Base-by-base conservation (phyloP, 257 asterid genomes). In the Solanum ossicruentum region DNA sequence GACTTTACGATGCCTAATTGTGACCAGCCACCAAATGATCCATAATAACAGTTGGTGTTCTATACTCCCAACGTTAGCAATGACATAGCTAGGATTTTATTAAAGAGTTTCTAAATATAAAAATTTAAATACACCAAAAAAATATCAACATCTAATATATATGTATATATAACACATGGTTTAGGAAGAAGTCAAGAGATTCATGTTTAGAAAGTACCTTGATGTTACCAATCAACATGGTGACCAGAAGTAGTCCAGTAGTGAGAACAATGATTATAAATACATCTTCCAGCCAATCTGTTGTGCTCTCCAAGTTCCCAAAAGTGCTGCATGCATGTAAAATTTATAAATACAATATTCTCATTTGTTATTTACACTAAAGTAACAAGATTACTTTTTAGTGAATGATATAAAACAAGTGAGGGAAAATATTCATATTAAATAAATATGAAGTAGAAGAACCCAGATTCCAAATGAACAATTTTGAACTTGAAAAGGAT, bases 141-240 rank as follows among this genome's bases (percentile, higher is more conserved):
- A 0, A 17, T 32, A 28, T 32, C 3, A 28, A 26, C 0, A 26
- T 10, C 61, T 56, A 8, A 54, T 54, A 21, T 10, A 57, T 57
- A 4, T 10, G 8, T 57, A 12, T 57, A 8, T 18, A 54, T 54
- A 36, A 36, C 6, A 36, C 39, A 36, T 36, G 39, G 45, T 23
- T 8, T 77, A 77, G 63, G 63, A 77, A 13, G 16, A 28, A 28
- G 32, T 28, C 32, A 28, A 28, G 32, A 28, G 32, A 28, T 28
- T 28, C 32, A 32, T 32, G 36, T 32, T 32, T 32, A 32, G 36
- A 32, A 32, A 10, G 70, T 85, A 96, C 98, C 97, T 97, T 97
- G 91, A 97, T 97, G 91, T 97, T 97, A 36, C 99, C 99, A n/a
- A 97, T 97, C 67, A 97, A 91, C 99, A 97, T 95, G 7, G 99